These are phyloP conservation scores for Boletellus deceptivus DNA, from an alignment of 1,284 basidiomycete genomes.

Conservation along the genomic window DNA sequence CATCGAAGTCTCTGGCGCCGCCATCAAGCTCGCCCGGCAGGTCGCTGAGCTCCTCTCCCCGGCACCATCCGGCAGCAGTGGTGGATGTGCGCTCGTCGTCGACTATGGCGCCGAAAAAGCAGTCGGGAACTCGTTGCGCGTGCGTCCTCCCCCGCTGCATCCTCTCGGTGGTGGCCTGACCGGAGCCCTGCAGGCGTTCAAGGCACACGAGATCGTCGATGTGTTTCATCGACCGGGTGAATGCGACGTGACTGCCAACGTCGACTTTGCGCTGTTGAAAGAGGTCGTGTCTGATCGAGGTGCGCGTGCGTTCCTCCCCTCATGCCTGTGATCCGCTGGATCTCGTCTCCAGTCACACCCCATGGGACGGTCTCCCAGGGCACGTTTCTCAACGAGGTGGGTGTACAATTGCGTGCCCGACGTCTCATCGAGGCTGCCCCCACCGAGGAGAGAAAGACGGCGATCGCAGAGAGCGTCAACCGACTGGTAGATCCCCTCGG, in stretches of 20 bases:
- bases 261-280: constrained; percentile 88
- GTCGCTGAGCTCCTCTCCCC: constrained; percentile 56
- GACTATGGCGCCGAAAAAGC: constrained; percentile 86
- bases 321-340: constrained; percentile 2
- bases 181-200: constrained; percentile 69
- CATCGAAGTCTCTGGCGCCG: constrained; percentile 76
- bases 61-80: constrained; percentile 19
- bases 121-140: constrained; percentile 79
- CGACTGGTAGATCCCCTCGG: constrained; percentile 59
- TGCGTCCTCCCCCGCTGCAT: constrained; percentile 37
- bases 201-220: constrained; percentile 83
- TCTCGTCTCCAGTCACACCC: constrained; percentile 35
- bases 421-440: constrained; percentile 47
- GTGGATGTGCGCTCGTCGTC: constrained; percentile 81
- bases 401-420: constrained; percentile 61
- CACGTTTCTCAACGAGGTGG: constrained; percentile 70
- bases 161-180: neutral
- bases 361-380: constrained; percentile 71
- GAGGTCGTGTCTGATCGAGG: constrained; percentile 72
- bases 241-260: constrained; percentile 92
- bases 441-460: constrained; percentile 46
- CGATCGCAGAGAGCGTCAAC: constrained; percentile 49
- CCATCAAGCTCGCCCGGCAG: constrained; percentile 64
- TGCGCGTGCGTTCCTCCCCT: constrained; percentile 32
- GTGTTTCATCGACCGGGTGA: constrained; percentile 84